Evolutionary conservation across 225 moss, liverwort and hornwort species (phyloP).

Genomic region (Sphagnum contortum): DNA sequence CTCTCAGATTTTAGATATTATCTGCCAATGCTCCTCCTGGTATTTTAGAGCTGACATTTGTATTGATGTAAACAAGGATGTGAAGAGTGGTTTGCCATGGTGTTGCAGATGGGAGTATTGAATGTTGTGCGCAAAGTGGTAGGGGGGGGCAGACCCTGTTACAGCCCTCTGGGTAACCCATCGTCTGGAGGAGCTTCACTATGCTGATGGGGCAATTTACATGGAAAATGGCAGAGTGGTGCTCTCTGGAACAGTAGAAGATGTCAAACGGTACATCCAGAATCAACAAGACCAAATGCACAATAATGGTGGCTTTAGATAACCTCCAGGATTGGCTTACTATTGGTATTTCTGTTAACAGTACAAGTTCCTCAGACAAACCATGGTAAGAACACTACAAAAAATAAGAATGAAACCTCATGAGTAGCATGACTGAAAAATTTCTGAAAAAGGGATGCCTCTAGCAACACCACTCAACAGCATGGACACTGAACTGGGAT

Average conservation of each 20-base stretch:
- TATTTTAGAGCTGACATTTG: too few species aligned
- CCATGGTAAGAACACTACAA: too few species aligned
- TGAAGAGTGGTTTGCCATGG: not conserved
- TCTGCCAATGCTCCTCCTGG: too few species aligned
- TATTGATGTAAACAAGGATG: not conserved
- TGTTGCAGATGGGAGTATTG: slow-evolving; percentile 55
- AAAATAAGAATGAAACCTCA: too few species aligned
- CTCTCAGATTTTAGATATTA: too few species aligned
- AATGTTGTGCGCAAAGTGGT: slow-evolving; percentile 84
- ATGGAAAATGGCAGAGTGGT: slow-evolving; percentile 93
- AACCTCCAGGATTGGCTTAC: not conserved
- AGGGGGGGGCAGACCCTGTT: slow-evolving; percentile 44
- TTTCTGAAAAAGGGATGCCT: too few species aligned
- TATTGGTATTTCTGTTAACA: too few species aligned
- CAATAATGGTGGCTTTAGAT: slow-evolving; percentile 22
- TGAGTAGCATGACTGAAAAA: too few species aligned
- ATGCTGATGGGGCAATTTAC: slow-evolving; percentile 90
- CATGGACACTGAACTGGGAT: too few species aligned
- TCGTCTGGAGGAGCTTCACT: slow-evolving; percentile 83
- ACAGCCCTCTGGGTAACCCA: slow-evolving; percentile 98
- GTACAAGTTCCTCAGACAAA: too few species aligned
- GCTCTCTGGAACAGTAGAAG: slow-evolving; percentile 53
- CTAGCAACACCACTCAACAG: too few species aligned
- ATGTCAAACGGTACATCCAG: slow-evolving; percentile 51
- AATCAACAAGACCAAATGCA: slow-evolving; percentile 35